These are phyloP conservation scores for Phytopythium boreale DNA, from an alignment of 352 stramenopile species.

Conservation along the genomic window DNA sequence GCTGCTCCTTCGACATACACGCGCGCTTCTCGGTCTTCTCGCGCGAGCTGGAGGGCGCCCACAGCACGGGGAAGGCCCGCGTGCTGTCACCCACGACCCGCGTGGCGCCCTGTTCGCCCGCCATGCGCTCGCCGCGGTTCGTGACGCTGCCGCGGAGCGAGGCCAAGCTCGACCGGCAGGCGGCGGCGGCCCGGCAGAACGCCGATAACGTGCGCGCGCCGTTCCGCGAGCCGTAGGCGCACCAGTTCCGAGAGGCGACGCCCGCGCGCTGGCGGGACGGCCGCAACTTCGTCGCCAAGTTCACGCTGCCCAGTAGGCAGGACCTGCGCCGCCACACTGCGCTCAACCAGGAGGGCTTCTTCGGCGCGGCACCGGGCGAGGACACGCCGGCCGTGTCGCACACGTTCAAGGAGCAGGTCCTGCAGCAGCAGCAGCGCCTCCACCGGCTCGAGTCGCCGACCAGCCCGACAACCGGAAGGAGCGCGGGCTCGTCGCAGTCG, in stretches of 20 bases:
- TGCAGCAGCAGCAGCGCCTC: slow-evolving; percentile 11
- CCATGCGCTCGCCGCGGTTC: slow-evolving; percentile 23
- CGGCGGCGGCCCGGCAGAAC: slow-evolving; percentile 41
- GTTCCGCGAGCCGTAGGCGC: slow-evolving; percentile 41
- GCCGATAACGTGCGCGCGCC: slow-evolving; percentile 34
- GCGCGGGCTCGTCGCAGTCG: too few species aligned
- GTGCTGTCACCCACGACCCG: slow-evolving; percentile 15
- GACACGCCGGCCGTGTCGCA: slow-evolving; percentile 28
- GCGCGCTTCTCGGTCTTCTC: slow-evolving; percentile 31
- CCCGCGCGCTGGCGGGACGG: slow-evolving; percentile 11
- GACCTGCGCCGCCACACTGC: slow-evolving; percentile 52
- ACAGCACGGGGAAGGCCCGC: slow-evolving; percentile 8
- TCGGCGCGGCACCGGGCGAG: slow-evolving; percentile 32
- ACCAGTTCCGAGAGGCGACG: slow-evolving; percentile 35
- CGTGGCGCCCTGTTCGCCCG: slow-evolving; percentile 20
- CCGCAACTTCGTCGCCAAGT: slow-evolving; percentile 70
- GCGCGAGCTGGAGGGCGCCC: slow-evolving; percentile 13
- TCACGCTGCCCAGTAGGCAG: slow-evolving; percentile 56
- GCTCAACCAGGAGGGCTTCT: slow-evolving; percentile 61
- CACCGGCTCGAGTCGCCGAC: slow-evolving; percentile 13
- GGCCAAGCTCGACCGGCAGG: slow-evolving; percentile 26
- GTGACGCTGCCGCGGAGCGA: slow-evolving; percentile 21
- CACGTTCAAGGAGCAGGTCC: slow-evolving; percentile 25
- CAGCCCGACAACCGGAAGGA: too few species aligned
- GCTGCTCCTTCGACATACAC: slow-evolving; percentile 42